Evolutionary conservation across 306 rosid species (phyloP).

Genomic region (Betula pendula): DNA sequence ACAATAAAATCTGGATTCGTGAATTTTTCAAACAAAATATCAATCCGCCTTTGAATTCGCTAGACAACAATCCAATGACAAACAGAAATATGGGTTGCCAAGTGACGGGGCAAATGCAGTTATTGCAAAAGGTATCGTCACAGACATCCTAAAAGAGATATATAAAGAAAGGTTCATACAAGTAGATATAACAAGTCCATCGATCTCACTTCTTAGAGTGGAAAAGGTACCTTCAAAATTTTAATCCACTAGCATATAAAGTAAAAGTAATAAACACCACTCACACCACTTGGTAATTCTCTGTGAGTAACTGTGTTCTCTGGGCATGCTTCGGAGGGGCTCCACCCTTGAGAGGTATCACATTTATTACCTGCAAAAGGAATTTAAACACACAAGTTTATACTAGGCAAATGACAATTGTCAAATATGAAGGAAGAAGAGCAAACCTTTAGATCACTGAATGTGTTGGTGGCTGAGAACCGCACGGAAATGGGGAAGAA

Average conservation of each 20-base stretch:
- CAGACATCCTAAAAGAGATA: neutral
- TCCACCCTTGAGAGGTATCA: conserved; percentile 75
- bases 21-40: no score
- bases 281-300: conserved; percentile 83
- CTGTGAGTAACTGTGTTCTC: conserved; percentile 86
- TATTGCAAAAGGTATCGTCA: neutral
- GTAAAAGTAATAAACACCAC: neutral
- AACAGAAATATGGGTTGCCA: neutral
- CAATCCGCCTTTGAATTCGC: no score
- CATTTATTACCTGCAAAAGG: conserved; percentile 52
- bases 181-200: neutral
- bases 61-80: neutral
- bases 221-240: neutral
- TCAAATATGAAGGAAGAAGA: no score
- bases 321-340: conserved; percentile 76
- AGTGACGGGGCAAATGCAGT: neutral
- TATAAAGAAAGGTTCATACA: neutral
- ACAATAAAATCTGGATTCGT: no score
- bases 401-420: neutral
- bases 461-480: conserved; percentile 74
- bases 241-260: neutral
- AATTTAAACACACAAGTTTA: neutral
- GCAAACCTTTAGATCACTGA: conserved; percentile 43
- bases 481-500: conserved; percentile 88
- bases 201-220: neutral